Evolutionary conservation across 331 rosid genomes (phyloP).

Genomic region (Quercus tomentella): DNA sequence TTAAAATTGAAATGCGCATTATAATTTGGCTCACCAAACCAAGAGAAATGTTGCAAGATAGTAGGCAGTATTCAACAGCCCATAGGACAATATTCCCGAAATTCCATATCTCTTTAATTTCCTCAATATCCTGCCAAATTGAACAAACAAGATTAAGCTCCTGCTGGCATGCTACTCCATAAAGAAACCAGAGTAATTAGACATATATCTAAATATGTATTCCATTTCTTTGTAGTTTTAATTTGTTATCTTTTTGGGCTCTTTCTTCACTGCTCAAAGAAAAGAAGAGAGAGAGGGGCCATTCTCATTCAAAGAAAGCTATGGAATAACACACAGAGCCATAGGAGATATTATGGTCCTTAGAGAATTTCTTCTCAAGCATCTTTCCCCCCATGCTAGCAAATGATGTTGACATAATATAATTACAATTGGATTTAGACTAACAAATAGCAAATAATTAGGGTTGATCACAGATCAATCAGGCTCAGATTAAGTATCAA

Average conservation of each 20-base stretch:
- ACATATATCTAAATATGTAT: constrained; percentile 1
- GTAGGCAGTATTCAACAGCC: constrained; percentile 81
- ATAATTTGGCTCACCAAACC: constrained; percentile 60
- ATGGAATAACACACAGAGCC: neutral
- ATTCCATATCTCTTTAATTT: constrained; percentile 73
- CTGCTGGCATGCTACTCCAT: neutral
- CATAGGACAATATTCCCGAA: constrained; percentile 81
- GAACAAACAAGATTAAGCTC: constrained; percentile 23
- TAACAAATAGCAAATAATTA: too few species aligned
- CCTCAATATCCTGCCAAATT: constrained; percentile 49
- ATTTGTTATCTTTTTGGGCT: neutral
- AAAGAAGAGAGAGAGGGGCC: neutral
- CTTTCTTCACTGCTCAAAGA: neutral
- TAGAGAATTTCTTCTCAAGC: neutral
- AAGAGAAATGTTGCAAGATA: constrained; percentile 74
- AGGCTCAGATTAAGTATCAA: too few species aligned
- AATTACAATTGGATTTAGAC: neutral
- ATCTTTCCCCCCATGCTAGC: neutral
- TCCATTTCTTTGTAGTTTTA: neutral
- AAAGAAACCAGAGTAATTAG: neutral
- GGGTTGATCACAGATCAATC: too few species aligned
- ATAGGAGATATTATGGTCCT: neutral
- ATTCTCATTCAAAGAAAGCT: neutral
- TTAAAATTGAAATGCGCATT: neutral
- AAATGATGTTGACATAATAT: neutral